Conservation (phyloP, 257 asterid species). For the Solanum chiquidenum region DNA sequence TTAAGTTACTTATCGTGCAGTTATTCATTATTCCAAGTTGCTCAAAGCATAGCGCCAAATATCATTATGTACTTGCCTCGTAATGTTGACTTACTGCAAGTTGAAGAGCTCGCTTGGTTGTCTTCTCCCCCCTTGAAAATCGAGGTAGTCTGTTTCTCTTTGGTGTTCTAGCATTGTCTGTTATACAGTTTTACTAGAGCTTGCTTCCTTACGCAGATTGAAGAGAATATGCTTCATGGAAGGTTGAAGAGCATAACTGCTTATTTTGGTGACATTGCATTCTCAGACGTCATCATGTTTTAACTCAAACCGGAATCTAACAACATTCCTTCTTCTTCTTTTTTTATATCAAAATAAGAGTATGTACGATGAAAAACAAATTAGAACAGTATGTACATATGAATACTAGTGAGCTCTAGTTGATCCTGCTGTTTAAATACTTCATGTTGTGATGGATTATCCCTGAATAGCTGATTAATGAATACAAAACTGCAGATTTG, state of each 20-base stretch:
- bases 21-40: slow-evolving; percentile 53
- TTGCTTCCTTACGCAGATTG: slow-evolving; percentile 37
- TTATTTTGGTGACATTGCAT: slow-evolving; percentile 41
- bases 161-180: background rate
- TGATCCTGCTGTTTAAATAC: background rate
- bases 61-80: slow-evolving; percentile 74
- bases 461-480: background rate
- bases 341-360: background rate
- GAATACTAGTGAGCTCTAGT: background rate
- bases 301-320: background rate
- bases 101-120: slow-evolving; percentile 62
- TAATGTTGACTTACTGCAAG: slow-evolving; percentile 53
- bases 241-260: slow-evolving; percentile 45
- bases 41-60: slow-evolving; percentile 59
- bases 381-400: background rate
- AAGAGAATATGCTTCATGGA: slow-evolving; percentile 43
- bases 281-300: background rate
- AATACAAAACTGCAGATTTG: background rate
- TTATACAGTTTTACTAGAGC: background rate
- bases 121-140: slow-evolving; percentile 68
- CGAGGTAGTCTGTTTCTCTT: slow-evolving; percentile 28
- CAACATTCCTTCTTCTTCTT: background rate
- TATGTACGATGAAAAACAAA: background rate
- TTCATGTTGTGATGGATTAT: background rate
- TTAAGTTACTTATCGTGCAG: slow-evolving; percentile 27